Evolutionary conservation across 1,284 basidiomycete genomes (phyloP).

Genomic region (Ceratobasidium sp.): DNA sequence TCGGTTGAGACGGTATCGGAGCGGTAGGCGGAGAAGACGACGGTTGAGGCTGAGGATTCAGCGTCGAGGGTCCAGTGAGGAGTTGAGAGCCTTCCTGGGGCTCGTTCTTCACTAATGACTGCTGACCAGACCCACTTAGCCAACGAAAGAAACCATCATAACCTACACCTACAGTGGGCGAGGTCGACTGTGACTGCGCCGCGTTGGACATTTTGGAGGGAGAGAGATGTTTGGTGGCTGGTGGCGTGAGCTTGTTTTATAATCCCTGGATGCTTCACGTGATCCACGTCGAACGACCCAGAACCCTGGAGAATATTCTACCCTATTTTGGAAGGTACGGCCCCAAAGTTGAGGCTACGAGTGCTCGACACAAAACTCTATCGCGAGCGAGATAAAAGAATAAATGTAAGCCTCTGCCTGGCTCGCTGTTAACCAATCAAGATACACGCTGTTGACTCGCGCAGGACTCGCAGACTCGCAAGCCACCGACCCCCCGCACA

Average conservation of each 20-base stretch:
- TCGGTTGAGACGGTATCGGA: neutral
- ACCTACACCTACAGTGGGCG: neutral
- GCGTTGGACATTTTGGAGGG: no score
- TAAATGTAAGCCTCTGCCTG: no score
- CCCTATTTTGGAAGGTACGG: conserved; percentile 1
- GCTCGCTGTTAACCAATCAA: neutral
- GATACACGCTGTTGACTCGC: conserved; percentile 8
- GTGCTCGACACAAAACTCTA: neutral
- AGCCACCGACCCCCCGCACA: neutral
- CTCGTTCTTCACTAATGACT: conserved; percentile 24
- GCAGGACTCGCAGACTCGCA: conserved; percentile 5
- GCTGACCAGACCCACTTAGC: neutral
- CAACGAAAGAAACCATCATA: neutral
- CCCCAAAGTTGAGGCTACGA: neutral
- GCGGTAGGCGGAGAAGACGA: no score
- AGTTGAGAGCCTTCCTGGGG: conserved; percentile 1
- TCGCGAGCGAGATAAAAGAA: neutral
- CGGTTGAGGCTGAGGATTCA: neutral
- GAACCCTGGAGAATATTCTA: neutral
- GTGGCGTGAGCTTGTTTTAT: neutral
- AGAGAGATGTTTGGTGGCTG: no score
- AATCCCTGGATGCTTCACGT: conserved; percentile 28
- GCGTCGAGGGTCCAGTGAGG: neutral
- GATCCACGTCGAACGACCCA: neutral
- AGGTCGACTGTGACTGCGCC: no score